phyloP scores from a whole-genome alignment of 148 eudicot genomes.

The Rhododendron ferrugineum region DNA sequence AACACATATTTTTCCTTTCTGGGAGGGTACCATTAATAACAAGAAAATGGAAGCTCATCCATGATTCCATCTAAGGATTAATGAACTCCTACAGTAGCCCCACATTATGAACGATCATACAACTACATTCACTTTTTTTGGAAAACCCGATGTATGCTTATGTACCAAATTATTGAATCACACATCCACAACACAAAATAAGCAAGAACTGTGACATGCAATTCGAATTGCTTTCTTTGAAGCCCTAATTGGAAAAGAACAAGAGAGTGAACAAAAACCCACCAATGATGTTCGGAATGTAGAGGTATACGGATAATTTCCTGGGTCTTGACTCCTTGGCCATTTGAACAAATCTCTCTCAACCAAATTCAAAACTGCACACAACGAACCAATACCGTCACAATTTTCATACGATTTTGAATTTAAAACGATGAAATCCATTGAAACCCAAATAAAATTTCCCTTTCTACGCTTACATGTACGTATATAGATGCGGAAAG shows the following conservation, averaged over 20 bases:
- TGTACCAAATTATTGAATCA: neutral
- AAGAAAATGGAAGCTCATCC: neutral
- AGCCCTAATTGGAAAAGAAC: neutral
- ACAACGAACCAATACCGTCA: slow-evolving; percentile 11
- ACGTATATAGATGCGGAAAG: neutral
- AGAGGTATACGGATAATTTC: slow-evolving; percentile 65
- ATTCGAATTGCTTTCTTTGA: neutral
- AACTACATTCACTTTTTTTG: neutral
- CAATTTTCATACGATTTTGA: neutral
- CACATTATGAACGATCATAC: neutral
- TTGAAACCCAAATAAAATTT: neutral
- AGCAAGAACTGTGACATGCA: neutral
- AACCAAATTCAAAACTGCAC: neutral
- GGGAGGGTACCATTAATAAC: neutral
- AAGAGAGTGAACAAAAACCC: neutral
- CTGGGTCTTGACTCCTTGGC: slow-evolving; percentile 42
- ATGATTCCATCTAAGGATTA: neutral
- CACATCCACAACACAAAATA: neutral
- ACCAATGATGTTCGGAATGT: slow-evolving; percentile 62
- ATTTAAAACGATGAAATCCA: neutral
- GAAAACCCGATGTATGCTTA: neutral
- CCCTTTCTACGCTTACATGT: neutral
- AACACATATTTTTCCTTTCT: neutral
- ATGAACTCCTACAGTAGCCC: neutral
- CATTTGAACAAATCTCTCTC: slow-evolving; percentile 24